A percentile compares a stretch with the other conserved stretches of the same genome.
Conservation (phyloP, 2,329 filamentous ascomycete species). For the Trichoderma sp. region DNA sequence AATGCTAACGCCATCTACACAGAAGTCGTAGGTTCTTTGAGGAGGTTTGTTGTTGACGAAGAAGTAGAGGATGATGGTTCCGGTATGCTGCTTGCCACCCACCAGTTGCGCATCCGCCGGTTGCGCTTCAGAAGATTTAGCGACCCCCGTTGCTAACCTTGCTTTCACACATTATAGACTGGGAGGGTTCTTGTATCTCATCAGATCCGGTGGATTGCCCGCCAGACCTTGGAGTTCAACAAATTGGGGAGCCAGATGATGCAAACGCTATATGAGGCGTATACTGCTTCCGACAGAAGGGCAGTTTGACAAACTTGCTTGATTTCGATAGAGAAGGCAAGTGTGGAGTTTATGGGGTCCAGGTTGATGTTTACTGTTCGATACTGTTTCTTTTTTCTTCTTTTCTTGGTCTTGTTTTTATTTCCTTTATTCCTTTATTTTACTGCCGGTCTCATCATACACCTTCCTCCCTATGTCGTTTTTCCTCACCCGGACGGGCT, state of each 20-base stretch:
- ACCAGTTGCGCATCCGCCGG: background rate
- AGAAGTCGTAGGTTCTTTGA: conserved; percentile 49
- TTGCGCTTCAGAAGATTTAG: background rate
- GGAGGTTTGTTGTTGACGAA: conserved; percentile 54
- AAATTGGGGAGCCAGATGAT: conserved; percentile 41
- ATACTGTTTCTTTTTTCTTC: background rate
- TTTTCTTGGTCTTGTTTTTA: background rate
- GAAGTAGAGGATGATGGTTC: conserved; percentile 57
- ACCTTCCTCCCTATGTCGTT: background rate
- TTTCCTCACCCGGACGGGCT: background rate
- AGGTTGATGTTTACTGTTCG: background rate
- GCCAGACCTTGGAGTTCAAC: conserved; percentile 44
- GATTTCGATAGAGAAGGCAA: conserved; percentile 2
- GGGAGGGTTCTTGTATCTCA: conserved; percentile 54
- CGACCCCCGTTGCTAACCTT: conserved; percentile 19
- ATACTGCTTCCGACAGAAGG: background rate
- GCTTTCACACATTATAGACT: conserved; percentile 40
- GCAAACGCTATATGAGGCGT: conserved; percentile 28
- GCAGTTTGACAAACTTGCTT: background rate
- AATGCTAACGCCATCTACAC: conserved; percentile 11
- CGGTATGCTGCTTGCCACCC: conserved; percentile 43
- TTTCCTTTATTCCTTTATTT: background rate
- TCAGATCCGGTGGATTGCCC: conserved; percentile 54
- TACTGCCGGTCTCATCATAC: background rate
- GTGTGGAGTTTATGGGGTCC: background rate